Conservation (phyloP, 106 monocot genomes). For the Dioscorea zingiberensis region DNA sequence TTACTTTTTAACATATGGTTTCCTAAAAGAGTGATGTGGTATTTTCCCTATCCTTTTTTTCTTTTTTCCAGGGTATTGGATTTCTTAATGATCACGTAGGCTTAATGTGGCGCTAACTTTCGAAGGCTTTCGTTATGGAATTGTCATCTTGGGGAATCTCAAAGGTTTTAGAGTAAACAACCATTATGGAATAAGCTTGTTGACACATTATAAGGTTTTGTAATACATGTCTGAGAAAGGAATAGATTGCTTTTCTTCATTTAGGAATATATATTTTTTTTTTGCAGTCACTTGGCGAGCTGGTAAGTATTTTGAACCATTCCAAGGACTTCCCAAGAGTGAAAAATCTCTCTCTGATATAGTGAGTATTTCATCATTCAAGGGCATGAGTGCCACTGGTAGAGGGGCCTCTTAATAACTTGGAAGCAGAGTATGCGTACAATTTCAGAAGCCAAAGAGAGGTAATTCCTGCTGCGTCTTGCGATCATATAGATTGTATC, state of each 20-base stretch:
- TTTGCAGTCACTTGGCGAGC: no score
- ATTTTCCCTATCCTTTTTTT: neutral
- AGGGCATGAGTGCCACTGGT: constrained; percentile 98
- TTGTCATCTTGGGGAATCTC: constrained; percentile 96
- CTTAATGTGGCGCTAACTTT: constrained; percentile 96
- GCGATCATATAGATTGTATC: no score
- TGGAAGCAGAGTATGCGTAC: constrained; percentile 99
- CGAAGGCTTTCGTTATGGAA: constrained; percentile 96
- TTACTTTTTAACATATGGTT: no score
- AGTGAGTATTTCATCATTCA: constrained; percentile 5
- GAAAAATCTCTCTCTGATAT: neutral
- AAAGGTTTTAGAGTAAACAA: constrained; percentile 96
- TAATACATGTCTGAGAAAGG: no score
- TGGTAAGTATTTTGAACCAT: neutral
- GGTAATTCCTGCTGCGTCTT: constrained; percentile 13
- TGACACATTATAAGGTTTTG: constrained; percentile 99
- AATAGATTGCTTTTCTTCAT: no score
- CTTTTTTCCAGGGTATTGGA: constrained; percentile 89
- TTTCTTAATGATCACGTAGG: constrained; percentile 98
- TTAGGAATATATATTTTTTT: no score
- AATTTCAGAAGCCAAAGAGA: constrained; percentile 99
- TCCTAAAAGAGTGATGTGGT: no score
- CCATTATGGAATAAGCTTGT: constrained; percentile 93
- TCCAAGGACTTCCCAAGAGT: neutral
- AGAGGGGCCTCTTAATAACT: constrained; percentile 93